phyloP scores from a whole-genome alignment of 2,329 filamentous ascomycete species.

The Blumeriella jaapii region DNA sequence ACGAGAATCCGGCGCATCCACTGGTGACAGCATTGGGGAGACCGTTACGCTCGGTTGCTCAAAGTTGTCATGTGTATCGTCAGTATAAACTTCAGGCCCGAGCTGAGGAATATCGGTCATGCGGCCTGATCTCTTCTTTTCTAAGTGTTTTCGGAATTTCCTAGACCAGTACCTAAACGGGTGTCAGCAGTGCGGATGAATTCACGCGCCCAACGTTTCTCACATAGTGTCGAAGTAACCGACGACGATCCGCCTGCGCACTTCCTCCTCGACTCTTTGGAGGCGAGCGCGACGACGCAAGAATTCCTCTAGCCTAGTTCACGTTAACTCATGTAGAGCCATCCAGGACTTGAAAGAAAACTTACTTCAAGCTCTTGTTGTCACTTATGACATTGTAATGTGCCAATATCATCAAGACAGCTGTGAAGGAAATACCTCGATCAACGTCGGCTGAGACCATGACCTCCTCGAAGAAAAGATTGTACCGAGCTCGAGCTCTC shows the following conservation, averaged over 20 bases:
- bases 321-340: slow-evolving; percentile 22
- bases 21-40: slow-evolving; percentile 20
- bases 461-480: slow-evolving; percentile 94
- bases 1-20: slow-evolving; percentile 16
- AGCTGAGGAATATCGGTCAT: slow-evolving; percentile 72
- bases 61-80: slow-evolving; percentile 49
- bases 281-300: slow-evolving; percentile 78
- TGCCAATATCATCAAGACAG: slow-evolving; percentile 86
- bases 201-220: slow-evolving; percentile 23
- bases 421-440: slow-evolving; percentile 81
- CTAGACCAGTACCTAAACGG: slow-evolving; percentile 62
- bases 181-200: slow-evolving; percentile 13
- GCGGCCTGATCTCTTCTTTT: slow-evolving; percentile 60
- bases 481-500: slow-evolving; percentile 66
- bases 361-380: slow-evolving; percentile 79
- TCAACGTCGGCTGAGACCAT: slow-evolving; percentile 86
- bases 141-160: slow-evolving; percentile 64
- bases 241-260: slow-evolving; percentile 77
- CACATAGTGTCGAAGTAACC: slow-evolving; percentile 91
- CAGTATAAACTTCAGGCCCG: slow-evolving; percentile 79
- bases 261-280: slow-evolving; percentile 89
- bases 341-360: slow-evolving; percentile 9
- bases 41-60: slow-evolving; percentile 13
- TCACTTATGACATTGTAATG: slow-evolving; percentile 99
- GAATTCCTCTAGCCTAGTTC: slow-evolving; percentile 74